A percentile compares a stretch with the other conserved stretches of the same genome.
These are phyloP conservation scores for Phylloporus gajari DNA, from an alignment of 1,284 basidiomycete genomes.

Conservation along the genomic window DNA sequence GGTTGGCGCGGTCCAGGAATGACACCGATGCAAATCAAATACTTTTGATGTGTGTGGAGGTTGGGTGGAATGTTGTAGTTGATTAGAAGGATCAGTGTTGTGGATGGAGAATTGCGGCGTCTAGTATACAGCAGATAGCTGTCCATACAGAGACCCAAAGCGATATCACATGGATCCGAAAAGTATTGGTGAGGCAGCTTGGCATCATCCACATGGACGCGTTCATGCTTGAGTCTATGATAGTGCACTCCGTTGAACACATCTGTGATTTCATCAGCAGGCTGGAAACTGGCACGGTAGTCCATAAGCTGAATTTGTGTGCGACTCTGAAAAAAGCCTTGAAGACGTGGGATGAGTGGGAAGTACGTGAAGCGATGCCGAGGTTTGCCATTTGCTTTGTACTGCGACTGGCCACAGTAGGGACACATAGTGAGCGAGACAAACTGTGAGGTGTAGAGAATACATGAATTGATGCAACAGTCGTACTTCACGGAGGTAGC, in stretches of 20 bases:
- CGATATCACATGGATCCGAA: background rate
- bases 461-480: constrained; percentile 3
- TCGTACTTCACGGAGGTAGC: background rate
- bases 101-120: background rate
- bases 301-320: background rate
- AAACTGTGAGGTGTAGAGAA: background rate
- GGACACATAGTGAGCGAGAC: background rate
- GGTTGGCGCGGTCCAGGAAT: background rate
- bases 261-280: background rate
- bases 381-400: background rate
- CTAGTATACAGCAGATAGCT: constrained; percentile 1
- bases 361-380: background rate
- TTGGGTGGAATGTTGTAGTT: background rate
- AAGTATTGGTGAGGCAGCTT: background rate
- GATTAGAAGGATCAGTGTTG: background rate
- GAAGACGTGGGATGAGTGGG: background rate
- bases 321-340: constrained; percentile 4
- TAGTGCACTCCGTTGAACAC: background rate
- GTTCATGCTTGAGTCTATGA: background rate
- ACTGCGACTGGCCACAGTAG: background rate
- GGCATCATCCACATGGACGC: background rate
- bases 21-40: background rate
- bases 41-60: background rate
- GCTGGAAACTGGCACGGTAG: background rate
- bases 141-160: background rate